Evolutionary conservation across 805 yeast species (phyloP).

Genomic region (Ogataea wickerhamii): DNA sequence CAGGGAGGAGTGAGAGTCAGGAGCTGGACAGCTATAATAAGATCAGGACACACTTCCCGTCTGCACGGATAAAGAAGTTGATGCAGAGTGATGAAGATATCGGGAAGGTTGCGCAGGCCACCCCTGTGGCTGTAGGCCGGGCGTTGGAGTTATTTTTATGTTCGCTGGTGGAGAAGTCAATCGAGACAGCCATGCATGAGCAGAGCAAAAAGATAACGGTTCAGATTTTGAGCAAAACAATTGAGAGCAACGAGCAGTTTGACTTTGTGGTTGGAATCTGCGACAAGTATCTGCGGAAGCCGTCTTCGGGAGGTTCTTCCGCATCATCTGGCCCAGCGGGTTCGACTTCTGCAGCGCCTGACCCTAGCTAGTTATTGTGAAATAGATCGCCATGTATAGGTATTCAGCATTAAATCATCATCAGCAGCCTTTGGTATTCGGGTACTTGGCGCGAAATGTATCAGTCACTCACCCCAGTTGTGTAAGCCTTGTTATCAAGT

Average conservation of each 20-base stretch:
- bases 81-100: conserved; percentile 99
- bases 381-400: too few species aligned
- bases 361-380: too few species aligned
- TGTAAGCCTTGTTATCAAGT: too few species aligned
- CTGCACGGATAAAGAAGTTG: conserved; percentile 90
- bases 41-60: conserved; percentile 81
- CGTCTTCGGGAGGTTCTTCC: conserved; percentile 6
- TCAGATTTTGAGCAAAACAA: conserved; percentile 78
- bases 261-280: conserved; percentile 81
- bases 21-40: conserved; percentile 36
- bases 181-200: conserved; percentile 67
- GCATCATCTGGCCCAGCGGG: conserved; percentile 5
- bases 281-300: conserved; percentile 25
- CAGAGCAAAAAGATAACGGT: conserved; percentile 82
- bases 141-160: conserved; percentile 92
- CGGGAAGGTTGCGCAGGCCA: conserved; percentile 97
- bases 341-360: background rate
- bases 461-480: too few species aligned
- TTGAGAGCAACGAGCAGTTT: conserved; percentile 81
- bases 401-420: too few species aligned
- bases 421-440: too few species aligned
- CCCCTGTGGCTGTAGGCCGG: conserved; percentile 96
- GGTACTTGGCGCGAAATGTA: too few species aligned
- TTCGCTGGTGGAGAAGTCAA: conserved; percentile 79
- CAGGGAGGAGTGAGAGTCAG: conserved; percentile 13